phyloP scores from a whole-genome alignment of 164 flowering plant genomes.

The Akebia trifoliata region DNA sequence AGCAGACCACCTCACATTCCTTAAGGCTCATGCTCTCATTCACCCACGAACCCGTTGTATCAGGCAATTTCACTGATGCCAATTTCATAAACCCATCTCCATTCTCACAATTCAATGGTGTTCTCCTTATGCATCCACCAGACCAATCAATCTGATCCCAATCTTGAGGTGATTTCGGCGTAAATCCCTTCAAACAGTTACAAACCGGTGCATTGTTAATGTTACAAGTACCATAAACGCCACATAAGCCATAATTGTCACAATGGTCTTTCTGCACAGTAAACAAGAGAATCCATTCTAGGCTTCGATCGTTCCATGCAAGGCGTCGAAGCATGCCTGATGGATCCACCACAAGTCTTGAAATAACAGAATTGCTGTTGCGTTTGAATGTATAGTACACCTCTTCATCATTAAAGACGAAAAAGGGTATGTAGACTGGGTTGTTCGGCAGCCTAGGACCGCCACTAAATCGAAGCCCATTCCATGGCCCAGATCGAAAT shows the following conservation, averaged over 20 bases:
- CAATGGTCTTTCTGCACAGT: conserved; percentile 9
- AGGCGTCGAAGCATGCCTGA: conserved; percentile 3
- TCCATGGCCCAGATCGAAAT: conserved; percentile 28
- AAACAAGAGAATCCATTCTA: conserved; percentile 2
- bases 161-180: not conserved
- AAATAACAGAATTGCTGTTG: conserved; percentile 4
- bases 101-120: not conserved
- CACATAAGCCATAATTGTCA: not conserved
- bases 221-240: conserved; percentile 5
- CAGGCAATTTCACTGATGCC: conserved; percentile 25
- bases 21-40: conserved; percentile 13
- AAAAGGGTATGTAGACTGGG: conserved; percentile 3
- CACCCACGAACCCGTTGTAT: conserved; percentile 3
- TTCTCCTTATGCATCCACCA: conserved; percentile 7
- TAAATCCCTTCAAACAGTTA: conserved; percentile 5
- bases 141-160: conserved; percentile 2
- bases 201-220: not conserved
- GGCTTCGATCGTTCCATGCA: conserved; percentile 2
- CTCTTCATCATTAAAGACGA: conserved; percentile 15
- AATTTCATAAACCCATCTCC: conserved; percentile 8
- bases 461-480: conserved; percentile 25
- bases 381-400: conserved; percentile 17
- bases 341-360: conserved; percentile 6
- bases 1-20: conserved; percentile 23
- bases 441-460: conserved; percentile 2